Base-by-base conservation (phyloP, 2,329 filamentous ascomycete species). In the Xylariaceae sp. region DNA sequence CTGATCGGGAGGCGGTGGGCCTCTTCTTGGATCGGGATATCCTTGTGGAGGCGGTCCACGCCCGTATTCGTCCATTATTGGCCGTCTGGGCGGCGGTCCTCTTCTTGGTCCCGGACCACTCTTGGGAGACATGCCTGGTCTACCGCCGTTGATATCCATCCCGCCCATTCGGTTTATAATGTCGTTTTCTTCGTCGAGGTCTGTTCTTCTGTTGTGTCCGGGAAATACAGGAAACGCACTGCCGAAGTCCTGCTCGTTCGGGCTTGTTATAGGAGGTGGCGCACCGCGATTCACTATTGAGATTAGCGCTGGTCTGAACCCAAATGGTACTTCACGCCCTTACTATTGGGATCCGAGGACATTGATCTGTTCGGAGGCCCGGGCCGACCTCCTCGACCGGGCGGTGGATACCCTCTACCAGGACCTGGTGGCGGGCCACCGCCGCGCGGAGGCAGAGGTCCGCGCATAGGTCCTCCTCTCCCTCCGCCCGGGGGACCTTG, bases 381-480 rank as follows among this genome's bases (percentile, higher is more conserved):
- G 21, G 76, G 75, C 12, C 75, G 72, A 46, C 75, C 75, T 50
- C 72, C 76, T 51, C 75, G 70, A 43, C 70, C 71, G 48, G 60
- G 59, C 52, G 61, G 58, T 26, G 60, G 60, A 40, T 59, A 65
- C 16, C 67, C 67, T 50, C 67, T 62, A 10, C 65, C 67, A 21
- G 65, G 67, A 46, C 65, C 66, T 5, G 65, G 61, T 44, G 60
- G 60, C 14, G 57, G 55, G 5, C 61, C 66, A n/a, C 67, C 63
- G 20, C 61, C 62, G 47, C 66, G n/a, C n/a, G n/a, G n/a, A n/a
- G n/a, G 60, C 16, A 69, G 68, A 6, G 73, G 71, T 19, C 71
- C 72, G 48, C 79, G 71, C 62, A 77, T 74, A 10, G 76, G 75
- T n/a, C 74, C 78, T 23, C 77, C 77, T 65, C 79, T 75, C 52